Evolutionary conservation across 2,329 filamentous ascomycete genomes (phyloP).

Genomic region (Monosporascus sp.): DNA sequence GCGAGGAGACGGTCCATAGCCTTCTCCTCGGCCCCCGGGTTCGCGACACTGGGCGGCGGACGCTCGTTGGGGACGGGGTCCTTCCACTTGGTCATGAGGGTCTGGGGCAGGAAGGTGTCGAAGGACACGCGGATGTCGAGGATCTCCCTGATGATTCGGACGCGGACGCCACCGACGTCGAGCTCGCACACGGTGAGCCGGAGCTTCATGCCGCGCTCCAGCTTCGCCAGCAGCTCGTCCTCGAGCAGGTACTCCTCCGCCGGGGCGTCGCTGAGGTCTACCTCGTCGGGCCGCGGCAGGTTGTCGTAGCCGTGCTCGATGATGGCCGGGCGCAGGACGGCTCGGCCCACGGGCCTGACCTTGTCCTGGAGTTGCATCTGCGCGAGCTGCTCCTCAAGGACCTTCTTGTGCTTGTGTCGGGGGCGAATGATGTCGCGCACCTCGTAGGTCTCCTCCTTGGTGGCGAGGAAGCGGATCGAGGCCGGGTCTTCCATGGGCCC

Average conservation of each 20-base stretch:
- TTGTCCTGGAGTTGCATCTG: constrained; percentile 11
- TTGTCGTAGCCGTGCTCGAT: constrained; percentile 46
- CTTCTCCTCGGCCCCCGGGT: constrained; percentile 28
- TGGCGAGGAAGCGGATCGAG: constrained; percentile 35
- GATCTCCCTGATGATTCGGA: constrained; percentile 60
- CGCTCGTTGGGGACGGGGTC: constrained; percentile 43
- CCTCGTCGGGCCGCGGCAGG: constrained; percentile 27
- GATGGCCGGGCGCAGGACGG: constrained; percentile 37
- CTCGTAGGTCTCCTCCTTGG: constrained; percentile 55
- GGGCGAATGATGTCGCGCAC: constrained; percentile 46
- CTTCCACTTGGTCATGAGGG: constrained; percentile 64
- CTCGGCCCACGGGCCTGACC: constrained; percentile 39
- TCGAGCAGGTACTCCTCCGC: constrained; percentile 61
- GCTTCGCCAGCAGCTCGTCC: constrained; percentile 42
- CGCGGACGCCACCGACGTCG: constrained; percentile 51
- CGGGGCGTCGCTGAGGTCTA: constrained; percentile 17
- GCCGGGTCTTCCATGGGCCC: constrained; percentile 16
- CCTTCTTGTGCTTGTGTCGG: constrained; percentile 8
- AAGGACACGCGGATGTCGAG: constrained; percentile 54
- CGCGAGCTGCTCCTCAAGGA: constrained; percentile 13
- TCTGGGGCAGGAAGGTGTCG: constrained; percentile 61
- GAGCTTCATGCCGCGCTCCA: constrained; percentile 62
- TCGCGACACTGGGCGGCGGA: constrained; percentile 39
- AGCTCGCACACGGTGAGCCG: constrained; percentile 50
- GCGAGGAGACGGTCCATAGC: background rate